Percentiles rank a stretch among this genome's conserved stretches.
Evolutionary conservation across 768 basidiomycete genomes (phyloP).

Genomic region (Dacryopinax primogenitus): DNA sequence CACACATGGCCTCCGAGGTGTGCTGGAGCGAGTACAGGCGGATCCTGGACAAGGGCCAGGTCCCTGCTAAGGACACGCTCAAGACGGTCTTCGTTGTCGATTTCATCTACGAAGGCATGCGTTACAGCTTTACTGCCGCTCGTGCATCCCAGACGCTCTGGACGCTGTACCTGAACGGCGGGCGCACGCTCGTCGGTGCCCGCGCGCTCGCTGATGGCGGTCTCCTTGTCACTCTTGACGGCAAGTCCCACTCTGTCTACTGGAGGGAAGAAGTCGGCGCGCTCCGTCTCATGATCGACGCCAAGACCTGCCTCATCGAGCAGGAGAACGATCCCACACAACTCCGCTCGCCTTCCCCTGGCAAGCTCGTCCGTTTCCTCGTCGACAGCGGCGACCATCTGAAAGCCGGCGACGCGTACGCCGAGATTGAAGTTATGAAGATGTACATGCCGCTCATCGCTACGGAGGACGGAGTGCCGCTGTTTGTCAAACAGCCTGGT

Average conservation of each 20-base stretch:
- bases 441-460: slow-evolving; percentile 99
- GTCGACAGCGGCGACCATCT: slow-evolving; percentile 96
- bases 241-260: slow-evolving; percentile 92
- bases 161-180: slow-evolving; percentile 95
- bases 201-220: slow-evolving; percentile 91
- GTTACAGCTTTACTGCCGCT: slow-evolving; percentile 91
- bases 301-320: slow-evolving; percentile 96
- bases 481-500: slow-evolving; percentile 96
- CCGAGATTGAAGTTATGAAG: slow-evolving; percentile 99
- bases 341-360: slow-evolving; percentile 86
- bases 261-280: slow-evolving; percentile 98
- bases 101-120: slow-evolving; percentile 92
- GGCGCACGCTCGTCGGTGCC: slow-evolving; percentile 80
- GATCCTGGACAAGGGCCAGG: slow-evolving; percentile 94
- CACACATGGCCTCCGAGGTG: slow-evolving; percentile 75
- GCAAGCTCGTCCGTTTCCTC: slow-evolving; percentile 87
- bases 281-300: slow-evolving; percentile 81
- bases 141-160: slow-evolving; percentile 78
- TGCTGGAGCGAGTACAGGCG: slow-evolving; percentile 91
- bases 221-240: slow-evolving; percentile 78
- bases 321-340: slow-evolving; percentile 99
- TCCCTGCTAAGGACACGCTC: slow-evolving; percentile 82
- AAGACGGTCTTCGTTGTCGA: slow-evolving; percentile 95
- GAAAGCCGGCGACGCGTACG: slow-evolving; percentile 91
- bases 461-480: slow-evolving; percentile 83